Evolutionary conservation across 768 basidiomycete genomes (phyloP), one percentile per base, ranked within the genome.

Genomic region (Crepidotus variabilis): DNA sequence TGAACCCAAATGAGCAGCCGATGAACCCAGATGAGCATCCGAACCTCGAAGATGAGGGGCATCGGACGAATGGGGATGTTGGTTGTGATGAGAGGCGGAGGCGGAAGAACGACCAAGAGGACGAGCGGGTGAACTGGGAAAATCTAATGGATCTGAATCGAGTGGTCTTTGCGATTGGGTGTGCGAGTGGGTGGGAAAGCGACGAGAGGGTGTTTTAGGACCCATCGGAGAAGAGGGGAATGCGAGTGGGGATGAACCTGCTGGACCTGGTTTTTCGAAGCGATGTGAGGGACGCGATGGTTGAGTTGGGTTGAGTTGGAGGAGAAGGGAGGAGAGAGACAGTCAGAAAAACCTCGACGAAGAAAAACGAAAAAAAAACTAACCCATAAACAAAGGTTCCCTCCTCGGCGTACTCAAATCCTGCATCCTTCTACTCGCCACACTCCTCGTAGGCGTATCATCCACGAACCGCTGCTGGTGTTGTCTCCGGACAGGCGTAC

Each of bases 121-220:
- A 36, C 6, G 33, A 54, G 71, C 83, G 57, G 63, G 88, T 84
- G 85, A 82, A 35, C 39, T 43, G 4, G 87, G 88, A 62, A 88
- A 89, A 56, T 84, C 79, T 11, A 89, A 78, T 21, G 86, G 86
- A 61, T 88, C 86, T 1, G 86, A 87, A 61, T 83, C 81, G 54
- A 63, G 70, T 58, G 68, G 79, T 63, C 14, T 47, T 10, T 20
- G n/a, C n/a, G n/a, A n/a, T n/a, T n/a, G n/a, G n/a, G n/a, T 18
- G 10, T 58, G 69, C 67, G 71, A 77, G 23, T 71, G 74, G 52
- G 65, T 61, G 22, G 71, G 54, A 50, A 66, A 60, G 7, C 59
- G 67, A 56, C 71, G 75, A 64, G 71, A 75, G 61, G 69, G 71
- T 35, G 75, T 74, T 35, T 73, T 79, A 66, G 80, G 84, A 22